Conservation (phyloP, 2,329 filamentous ascomycete genomes). For the Aspergillus unguis region DNA sequence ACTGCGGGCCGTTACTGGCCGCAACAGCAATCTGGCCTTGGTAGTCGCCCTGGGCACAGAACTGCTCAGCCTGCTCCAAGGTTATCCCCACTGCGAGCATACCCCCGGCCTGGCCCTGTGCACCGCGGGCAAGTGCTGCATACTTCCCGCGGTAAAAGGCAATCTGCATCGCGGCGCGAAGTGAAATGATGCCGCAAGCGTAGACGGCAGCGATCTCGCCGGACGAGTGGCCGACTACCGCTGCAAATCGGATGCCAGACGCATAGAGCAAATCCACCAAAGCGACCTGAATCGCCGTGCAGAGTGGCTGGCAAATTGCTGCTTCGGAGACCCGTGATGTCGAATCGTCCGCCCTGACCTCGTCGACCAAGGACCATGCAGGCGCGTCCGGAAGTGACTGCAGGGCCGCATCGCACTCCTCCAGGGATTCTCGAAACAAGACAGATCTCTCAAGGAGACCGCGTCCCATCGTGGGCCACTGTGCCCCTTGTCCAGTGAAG, state of each 20-base stretch:
- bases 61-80: background rate
- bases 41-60: background rate
- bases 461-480: slow-evolving; percentile 22
- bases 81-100: background rate
- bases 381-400: slow-evolving; percentile 7
- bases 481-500: slow-evolving; percentile 12
- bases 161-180: slow-evolving; percentile 37
- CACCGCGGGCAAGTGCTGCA: slow-evolving; percentile 1
- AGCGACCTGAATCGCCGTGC: slow-evolving; percentile 30
- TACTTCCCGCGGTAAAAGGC: slow-evolving; percentile 45
- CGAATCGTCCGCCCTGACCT: slow-evolving; percentile 2
- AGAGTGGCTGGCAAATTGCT: slow-evolving; percentile 28
- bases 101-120: slow-evolving; percentile 28
- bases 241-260: slow-evolving; percentile 24
- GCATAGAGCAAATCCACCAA: slow-evolving; percentile 27
- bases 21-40: slow-evolving; percentile 1
- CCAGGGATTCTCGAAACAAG: background rate
- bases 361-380: background rate
- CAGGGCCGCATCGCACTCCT: background rate
- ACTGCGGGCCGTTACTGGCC: slow-evolving; percentile 3
- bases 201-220: slow-evolving; percentile 44
- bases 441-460: background rate
- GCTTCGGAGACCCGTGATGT: slow-evolving; percentile 21
- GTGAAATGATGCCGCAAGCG: background rate
- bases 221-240: slow-evolving; percentile 30